Evolutionary conservation across 208 protist species (phyloP).

Genomic region (Blechomonas ayalai): DNA sequence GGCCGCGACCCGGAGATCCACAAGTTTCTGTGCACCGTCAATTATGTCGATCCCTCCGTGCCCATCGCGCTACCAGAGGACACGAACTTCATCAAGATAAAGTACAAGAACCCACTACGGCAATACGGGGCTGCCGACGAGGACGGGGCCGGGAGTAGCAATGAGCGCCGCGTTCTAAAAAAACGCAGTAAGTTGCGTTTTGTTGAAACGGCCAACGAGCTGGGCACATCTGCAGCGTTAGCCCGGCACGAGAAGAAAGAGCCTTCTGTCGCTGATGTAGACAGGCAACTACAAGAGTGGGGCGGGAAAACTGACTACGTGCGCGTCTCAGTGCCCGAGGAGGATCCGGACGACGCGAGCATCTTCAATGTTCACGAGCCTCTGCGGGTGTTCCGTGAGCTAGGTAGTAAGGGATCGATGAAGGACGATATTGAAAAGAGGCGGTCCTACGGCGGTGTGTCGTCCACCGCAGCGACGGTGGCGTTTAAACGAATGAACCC

Average conservation of each 20-base stretch:
- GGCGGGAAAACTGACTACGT: slow-evolving; percentile 29
- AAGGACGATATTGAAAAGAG: slow-evolving; percentile 21
- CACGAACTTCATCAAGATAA: slow-evolving; percentile 77
- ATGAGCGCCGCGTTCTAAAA: no score
- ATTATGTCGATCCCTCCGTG: slow-evolving; percentile 56
- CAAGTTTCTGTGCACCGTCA: slow-evolving; percentile 69
- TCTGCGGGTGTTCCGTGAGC: slow-evolving; percentile 51
- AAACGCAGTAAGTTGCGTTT: no score
- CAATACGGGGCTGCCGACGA: no score
- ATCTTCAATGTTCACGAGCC: slow-evolving; percentile 40
- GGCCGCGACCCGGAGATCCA: slow-evolving; percentile 60
- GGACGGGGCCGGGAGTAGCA: no score
- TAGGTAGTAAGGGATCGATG: slow-evolving; percentile 17
- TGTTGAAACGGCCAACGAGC: no score
- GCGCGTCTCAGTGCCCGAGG: neutral
- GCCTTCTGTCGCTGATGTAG: no score
- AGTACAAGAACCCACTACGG: slow-evolving; percentile 46
- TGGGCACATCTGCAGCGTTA: no score
- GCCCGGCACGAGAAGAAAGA: no score
- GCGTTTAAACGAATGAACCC: slow-evolving; percentile 76
- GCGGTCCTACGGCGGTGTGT: slow-evolving; percentile 6
- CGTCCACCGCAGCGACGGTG: slow-evolving; percentile 46
- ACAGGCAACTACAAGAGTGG: slow-evolving; percentile 29
- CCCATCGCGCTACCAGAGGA: slow-evolving; percentile 59
- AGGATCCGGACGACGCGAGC: slow-evolving; percentile 1